phyloP scores from a whole-genome alignment of 352 stramenopile species.

The Peronospora tabacina region DNA sequence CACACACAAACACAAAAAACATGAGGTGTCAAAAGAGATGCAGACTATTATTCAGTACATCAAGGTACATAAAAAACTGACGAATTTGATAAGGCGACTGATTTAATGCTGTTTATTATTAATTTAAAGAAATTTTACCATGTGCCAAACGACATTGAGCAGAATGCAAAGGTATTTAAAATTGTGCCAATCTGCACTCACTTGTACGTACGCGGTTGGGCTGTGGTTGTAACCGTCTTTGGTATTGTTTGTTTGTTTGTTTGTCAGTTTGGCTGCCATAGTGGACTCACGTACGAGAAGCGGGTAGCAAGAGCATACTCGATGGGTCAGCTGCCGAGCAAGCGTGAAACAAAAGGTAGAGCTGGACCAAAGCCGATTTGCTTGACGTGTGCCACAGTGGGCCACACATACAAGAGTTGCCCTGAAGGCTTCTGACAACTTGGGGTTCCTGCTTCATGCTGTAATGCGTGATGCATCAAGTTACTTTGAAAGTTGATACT shows the following conservation, averaged over 20 bases:
- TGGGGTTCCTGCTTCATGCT: not conserved
- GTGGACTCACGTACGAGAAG: conserved; percentile 49
- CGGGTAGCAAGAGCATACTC: conserved; percentile 50
- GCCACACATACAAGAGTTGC: conserved; percentile 43
- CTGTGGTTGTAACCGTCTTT: not conserved
- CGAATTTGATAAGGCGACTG: not conserved
- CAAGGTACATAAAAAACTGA: conserved; percentile 15
- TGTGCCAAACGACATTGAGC: conserved; percentile 45
- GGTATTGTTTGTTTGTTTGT: not conserved
- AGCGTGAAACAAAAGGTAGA: conserved; percentile 14
- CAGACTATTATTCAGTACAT: conserved; percentile 45
- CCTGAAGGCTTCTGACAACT: conserved; percentile 45
- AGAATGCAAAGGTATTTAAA: conserved; percentile 29
- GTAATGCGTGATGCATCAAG: not conserved
- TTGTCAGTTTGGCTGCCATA: conserved; percentile 49
- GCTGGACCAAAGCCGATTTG: conserved; percentile 36
- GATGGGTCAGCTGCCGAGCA: conserved; percentile 36
- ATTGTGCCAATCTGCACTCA: not conserved
- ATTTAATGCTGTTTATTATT: not conserved
- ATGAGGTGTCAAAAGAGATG: conserved; percentile 29
- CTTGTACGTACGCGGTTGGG: not conserved
- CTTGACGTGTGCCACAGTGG: conserved; percentile 40
- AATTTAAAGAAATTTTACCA: conserved; percentile 35
- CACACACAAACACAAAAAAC: conserved; percentile 28
- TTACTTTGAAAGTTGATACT: conserved; percentile 60